Conservation (phyloP, 495 filamentous ascomycete genomes). For the Lindgomyces ingoldianus region DNA sequence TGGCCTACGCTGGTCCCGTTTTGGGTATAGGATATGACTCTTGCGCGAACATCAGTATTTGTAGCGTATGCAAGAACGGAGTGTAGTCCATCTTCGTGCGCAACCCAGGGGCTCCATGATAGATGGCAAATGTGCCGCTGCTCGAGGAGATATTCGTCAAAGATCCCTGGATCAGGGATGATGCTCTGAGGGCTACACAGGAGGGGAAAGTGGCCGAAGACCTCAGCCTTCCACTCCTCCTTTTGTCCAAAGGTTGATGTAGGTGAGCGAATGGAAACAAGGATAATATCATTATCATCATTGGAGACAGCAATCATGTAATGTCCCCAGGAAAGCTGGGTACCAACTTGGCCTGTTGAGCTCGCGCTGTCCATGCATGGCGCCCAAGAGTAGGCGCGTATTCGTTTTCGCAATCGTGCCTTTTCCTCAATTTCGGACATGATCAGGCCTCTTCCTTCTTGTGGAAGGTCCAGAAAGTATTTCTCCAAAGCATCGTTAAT, state of each 20-base stretch:
- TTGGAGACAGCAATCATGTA: slow-evolving; percentile 49
- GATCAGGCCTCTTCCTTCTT: slow-evolving; percentile 5
- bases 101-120: slow-evolving; percentile 46
- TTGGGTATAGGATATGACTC: slow-evolving; percentile 5
- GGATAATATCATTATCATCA: slow-evolving; percentile 48
- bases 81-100: slow-evolving; percentile 30
- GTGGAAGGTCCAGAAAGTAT: slow-evolving; percentile 15
- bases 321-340: slow-evolving; percentile 37
- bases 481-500: slow-evolving; percentile 36
- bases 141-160: slow-evolving; percentile 39
- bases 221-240: slow-evolving; percentile 25
- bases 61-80: slow-evolving; percentile 46
- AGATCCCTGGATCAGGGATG: slow-evolving; percentile 2
- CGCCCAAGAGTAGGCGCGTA: slow-evolving; percentile 42
- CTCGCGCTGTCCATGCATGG: slow-evolving; percentile 2
- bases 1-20: slow-evolving; percentile 5
- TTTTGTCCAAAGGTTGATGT: slow-evolving; percentile 26
- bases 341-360: slow-evolving; percentile 16
- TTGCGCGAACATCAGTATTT: slow-evolving; percentile 27
- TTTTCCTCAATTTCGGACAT: background rate
- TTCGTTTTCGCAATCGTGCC: slow-evolving; percentile 30
- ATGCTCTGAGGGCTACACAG: background rate
- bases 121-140: slow-evolving; percentile 42
- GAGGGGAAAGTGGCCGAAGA: slow-evolving; percentile 17
- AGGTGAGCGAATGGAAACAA: slow-evolving; percentile 42